Evolutionary conservation across 2,329 filamentous ascomycete species (phyloP).

Genomic region (Sporothrix luriei): DNA sequence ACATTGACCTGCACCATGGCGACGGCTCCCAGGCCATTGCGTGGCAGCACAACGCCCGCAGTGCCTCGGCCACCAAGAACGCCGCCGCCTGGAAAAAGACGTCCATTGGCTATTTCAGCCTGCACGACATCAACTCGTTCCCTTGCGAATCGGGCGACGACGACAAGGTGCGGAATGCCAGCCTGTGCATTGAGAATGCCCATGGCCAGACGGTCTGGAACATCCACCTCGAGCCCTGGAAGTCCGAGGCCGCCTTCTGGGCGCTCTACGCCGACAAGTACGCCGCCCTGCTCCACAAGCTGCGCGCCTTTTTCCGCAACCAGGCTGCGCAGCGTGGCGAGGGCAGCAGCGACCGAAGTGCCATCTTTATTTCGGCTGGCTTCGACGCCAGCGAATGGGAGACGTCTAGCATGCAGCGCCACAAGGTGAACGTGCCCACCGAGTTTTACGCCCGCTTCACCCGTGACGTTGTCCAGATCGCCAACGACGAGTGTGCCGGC

Average conservation of each 20-base stretch:
- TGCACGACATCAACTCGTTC: conserved; percentile 98
- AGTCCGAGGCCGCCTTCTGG: conserved; percentile 84
- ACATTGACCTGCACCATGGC: conserved; percentile 89
- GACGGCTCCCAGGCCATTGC: conserved; percentile 95
- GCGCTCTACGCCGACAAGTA: conserved; percentile 80
- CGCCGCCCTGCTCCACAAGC: conserved; percentile 74
- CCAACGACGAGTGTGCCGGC: conserved; percentile 74
- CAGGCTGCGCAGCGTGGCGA: conserved; percentile 62
- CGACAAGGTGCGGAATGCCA: conserved; percentile 84
- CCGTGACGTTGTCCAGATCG: conserved; percentile 77
- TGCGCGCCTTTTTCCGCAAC: conserved; percentile 70
- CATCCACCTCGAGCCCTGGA: conserved; percentile 88
- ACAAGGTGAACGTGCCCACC: conserved; percentile 93
- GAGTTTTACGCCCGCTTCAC: conserved; percentile 94
- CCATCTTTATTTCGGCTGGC: conserved; percentile 91
- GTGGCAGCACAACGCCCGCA: conserved; percentile 83
- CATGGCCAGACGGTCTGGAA: conserved; percentile 97
- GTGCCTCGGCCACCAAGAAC: conserved; percentile 66
- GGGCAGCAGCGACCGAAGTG: conserved; percentile 58
- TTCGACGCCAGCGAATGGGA: conserved; percentile 98
- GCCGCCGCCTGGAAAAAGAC: conserved; percentile 76
- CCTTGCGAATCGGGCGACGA: conserved; percentile 63
- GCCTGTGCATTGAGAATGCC: conserved; percentile 89
- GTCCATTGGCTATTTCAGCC: conserved; percentile 90
- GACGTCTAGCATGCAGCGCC: conserved; percentile 87